Conservation (phyloP, 164 flowering plant genomes). For the Chimonanthus salicifolius region DNA sequence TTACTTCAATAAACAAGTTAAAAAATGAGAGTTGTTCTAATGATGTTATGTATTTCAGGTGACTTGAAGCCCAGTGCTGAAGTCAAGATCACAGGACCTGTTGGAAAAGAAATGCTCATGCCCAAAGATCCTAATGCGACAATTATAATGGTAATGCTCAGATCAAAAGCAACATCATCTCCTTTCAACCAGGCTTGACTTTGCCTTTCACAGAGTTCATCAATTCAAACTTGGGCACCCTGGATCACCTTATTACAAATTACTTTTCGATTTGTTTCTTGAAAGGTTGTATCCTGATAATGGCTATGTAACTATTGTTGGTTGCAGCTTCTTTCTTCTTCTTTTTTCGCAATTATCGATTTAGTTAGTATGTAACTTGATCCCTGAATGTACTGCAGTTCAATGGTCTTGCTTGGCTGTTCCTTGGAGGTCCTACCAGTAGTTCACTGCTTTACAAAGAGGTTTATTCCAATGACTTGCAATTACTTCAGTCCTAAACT, state of each 20-base stretch:
- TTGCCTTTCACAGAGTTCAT: too few relatives aligned
- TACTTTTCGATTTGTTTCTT: too few relatives aligned
- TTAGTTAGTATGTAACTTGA: too few relatives aligned
- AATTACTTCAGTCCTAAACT: neutral
- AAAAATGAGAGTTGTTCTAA: neutral
- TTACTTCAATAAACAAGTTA: neutral
- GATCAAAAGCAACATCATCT: neutral
- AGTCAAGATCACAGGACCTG: constrained; percentile 88
- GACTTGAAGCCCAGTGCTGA: constrained; percentile 91
- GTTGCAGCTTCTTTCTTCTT: too few relatives aligned
- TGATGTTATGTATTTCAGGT: constrained; percentile 30
- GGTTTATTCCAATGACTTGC: constrained; percentile 29
- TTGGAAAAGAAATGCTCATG: constrained; percentile 99
- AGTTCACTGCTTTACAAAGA: constrained; percentile 95
- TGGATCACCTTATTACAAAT: too few relatives aligned
- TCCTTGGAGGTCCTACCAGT: constrained; percentile 97
- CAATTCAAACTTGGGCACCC: too few relatives aligned
- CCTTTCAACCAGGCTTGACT: neutral
- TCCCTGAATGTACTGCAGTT: constrained; percentile 41
- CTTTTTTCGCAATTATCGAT: too few relatives aligned
- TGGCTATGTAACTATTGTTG: too few relatives aligned
- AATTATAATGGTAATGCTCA: constrained; percentile 67
- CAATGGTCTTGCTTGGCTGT: constrained; percentile 98
- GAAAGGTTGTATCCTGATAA: too few relatives aligned
- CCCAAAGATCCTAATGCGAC: constrained; percentile 89